Percentiles rank a stretch among this genome's conserved stretches.
Conservation (phyloP, 257 asterid genomes). For the Salvia rosmarinus region DNA sequence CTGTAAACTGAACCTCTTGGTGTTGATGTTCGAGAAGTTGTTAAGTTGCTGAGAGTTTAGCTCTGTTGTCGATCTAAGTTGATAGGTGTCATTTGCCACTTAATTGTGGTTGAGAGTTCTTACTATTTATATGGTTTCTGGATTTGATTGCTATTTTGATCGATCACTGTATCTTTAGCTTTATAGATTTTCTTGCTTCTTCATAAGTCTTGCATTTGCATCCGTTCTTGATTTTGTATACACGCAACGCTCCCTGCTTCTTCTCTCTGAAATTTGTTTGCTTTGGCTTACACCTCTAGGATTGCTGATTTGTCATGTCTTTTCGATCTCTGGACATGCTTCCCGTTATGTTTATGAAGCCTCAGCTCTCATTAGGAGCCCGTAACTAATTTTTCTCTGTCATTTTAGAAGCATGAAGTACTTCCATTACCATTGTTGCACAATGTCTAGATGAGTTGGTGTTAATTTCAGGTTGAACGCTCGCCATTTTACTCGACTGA, state of each 20-base stretch:
- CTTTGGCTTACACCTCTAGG: background rate
- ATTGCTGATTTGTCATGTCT: background rate
- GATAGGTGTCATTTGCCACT: background rate
- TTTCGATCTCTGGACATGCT: background rate
- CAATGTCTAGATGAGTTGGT: background rate
- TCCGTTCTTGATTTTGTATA: background rate
- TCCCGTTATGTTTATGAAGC: background rate
- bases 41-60: background rate
- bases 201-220: background rate
- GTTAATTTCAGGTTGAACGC: background rate
- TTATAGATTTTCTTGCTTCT: slow-evolving; percentile 8
- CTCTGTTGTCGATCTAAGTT: background rate
- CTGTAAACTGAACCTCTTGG: background rate
- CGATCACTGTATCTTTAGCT: background rate
- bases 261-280: background rate
- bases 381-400: background rate
- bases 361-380: background rate
- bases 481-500: slow-evolving; percentile 5
- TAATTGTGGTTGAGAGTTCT: slow-evolving; percentile 3
- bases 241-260: background rate
- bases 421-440: background rate
- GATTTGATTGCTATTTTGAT: background rate
- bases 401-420: background rate
- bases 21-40: background rate
- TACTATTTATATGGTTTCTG: background rate